Evolutionary conservation across 805 yeast genomes (phyloP), one percentile per base, ranked within the genome.

Genomic region (Jamesozyma jinghongensis): DNA sequence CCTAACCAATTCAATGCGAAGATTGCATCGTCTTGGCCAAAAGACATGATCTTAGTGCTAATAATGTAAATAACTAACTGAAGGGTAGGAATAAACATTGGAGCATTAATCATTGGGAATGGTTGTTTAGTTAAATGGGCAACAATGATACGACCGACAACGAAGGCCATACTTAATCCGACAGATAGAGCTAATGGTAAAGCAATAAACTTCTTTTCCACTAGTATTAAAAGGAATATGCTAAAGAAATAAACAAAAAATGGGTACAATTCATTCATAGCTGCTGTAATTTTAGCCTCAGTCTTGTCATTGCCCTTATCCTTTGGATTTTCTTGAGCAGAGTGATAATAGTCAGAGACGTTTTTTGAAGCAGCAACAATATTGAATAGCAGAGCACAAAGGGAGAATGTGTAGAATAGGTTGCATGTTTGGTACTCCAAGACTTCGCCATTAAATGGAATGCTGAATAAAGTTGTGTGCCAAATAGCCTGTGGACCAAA

Each of bases 91-190:
- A 85, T 68, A 28, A 75, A 69, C 70, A 79, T 77, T 39, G 95
- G 86, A 19, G 82, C 69, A 40, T 86, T 84, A 46, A 74, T 51
- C 58, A 69, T 63, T 40, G 97, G 97, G 69, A 83, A 87, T 13
- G 68, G 63, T 61, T 85, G 94, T 39, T 73, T 65, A 0, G 97
- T 85, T 50, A 90, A 75, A 61, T 88, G 97, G 2, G 85, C 90
- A 41, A 82, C 69, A 54, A 88, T 88, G 48, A 88, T 85, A 55
- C 94, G 75, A 4, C 97, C 97, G 16, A 90, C 97, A 3, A 77
- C 70, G 54, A 85, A 82, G 0, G 97, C 96, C 51, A 81, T 64
- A 1, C 83, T 74, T 40, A 83, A 69, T 3, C 94, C 94, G 53
- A 84, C 77, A 18, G 88, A 73, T 37, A 83, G 55, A 25, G 79